These are phyloP conservation scores for Eimeria brunetti DNA, from an alignment of 169 alveolate species.

Conservation along the genomic window DNA sequence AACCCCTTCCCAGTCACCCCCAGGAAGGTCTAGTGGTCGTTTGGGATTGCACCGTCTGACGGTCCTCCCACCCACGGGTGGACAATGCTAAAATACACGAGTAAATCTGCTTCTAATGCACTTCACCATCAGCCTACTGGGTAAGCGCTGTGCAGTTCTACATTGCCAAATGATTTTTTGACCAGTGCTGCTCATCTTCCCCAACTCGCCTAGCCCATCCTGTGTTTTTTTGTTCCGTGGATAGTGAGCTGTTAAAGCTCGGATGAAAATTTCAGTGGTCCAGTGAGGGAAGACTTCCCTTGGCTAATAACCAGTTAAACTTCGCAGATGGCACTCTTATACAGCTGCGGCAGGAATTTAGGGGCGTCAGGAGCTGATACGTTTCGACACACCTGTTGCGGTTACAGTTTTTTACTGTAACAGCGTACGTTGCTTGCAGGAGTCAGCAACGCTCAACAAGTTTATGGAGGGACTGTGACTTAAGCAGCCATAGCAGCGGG, in stretches of 20 bases:
- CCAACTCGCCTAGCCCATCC: background rate
- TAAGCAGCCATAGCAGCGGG: slow-evolving; percentile 3
- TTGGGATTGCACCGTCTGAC: background rate
- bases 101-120: background rate
- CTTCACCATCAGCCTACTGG: background rate
- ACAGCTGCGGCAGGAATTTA: background rate
- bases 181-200: background rate
- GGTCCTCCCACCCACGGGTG: background rate
- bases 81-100: background rate
- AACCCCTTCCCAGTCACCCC: background rate
- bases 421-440: background rate
- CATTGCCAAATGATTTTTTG: background rate
- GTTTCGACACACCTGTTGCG: background rate
- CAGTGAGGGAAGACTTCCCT: background rate
- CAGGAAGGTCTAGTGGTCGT: background rate
- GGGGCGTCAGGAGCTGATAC: background rate
- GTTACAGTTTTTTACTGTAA: no score
- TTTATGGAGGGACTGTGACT: background rate
- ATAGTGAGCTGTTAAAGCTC: background rate
- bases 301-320: background rate
- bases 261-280: background rate
- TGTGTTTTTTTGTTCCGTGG: background rate
- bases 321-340: background rate
- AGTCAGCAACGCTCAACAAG: background rate
- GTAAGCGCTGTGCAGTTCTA: background rate